Evolutionary conservation across 345 rosid genomes (phyloP), one percentile per base, ranked within the genome.

Genomic region (Bruguiera parviflora): DNA sequence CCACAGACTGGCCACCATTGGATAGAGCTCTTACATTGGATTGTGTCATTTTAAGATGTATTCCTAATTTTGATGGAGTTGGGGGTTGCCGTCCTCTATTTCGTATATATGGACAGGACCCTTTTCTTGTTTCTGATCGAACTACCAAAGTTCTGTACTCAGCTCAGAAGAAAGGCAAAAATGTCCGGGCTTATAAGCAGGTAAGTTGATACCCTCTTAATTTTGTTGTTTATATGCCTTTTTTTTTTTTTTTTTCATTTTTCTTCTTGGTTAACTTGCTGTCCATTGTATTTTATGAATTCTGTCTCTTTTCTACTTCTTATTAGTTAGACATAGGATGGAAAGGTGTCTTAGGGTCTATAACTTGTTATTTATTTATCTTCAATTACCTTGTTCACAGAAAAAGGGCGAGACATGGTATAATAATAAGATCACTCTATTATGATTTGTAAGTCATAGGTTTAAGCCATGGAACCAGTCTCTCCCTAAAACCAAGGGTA

Each of bases 1-100:
- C 83, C 72, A 74, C 90, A 16, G 87, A 91, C 71, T 94, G 98
- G 98, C 98, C 98, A 75, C 96, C 96, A n/a, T 60, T 82, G 71
- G 93, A 89, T 78, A 84, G 97, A 78, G 92, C 90, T 72, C 95
- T 94, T 72, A 86, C 84, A 69, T 70, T 89, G 91, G 98, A 94
- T 73, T 91, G 98, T 61, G 72, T 91, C 72, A 91, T 94, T 55
- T 77, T 94, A 58, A 87, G 97, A 78, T 82, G 65, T 71, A 83
- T 89, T 73, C 98, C 96, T 51, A 79, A 88, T 78, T 81, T 88
- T 73, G 86, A 79, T 63, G 86, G 86, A 58, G 84, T 83, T 62
- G 96, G 90, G 67, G 97, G 98, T 15, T 94, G 86, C 65, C 81
- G 93, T 73, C 98, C 98, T 20, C 77, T 88, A 28, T 94, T 94